These are phyloP conservation scores for Peribolospora baueri DNA, from an alignment of 768 basidiomycete species.

Conservation along the genomic window DNA sequence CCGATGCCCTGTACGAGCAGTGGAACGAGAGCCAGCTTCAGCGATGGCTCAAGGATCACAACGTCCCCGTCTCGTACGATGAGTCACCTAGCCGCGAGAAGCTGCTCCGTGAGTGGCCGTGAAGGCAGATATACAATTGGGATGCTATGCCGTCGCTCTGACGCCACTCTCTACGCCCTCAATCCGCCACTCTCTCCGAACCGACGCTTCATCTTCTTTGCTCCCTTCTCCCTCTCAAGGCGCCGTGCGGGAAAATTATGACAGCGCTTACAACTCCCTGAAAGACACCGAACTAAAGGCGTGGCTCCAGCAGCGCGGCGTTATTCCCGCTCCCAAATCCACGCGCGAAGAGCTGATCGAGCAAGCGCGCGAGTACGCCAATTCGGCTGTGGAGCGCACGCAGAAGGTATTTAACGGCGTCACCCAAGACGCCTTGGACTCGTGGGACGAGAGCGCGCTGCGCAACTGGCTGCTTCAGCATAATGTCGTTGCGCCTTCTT, in stretches of 20 bases:
- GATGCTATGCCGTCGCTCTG: too few relatives aligned
- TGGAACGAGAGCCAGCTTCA: slow-evolving; percentile 46
- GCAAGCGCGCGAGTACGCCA: slow-evolving; percentile 26
- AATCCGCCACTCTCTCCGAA: background rate
- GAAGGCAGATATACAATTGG: too few relatives aligned
- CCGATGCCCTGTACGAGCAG: background rate
- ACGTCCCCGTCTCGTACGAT: slow-evolving; percentile 25
- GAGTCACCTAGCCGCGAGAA: too few relatives aligned
- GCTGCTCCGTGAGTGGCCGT: too few relatives aligned
- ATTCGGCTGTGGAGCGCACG: slow-evolving; percentile 38
- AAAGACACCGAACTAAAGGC: slow-evolving; percentile 6
- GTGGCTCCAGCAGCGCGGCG: slow-evolving; percentile 6
- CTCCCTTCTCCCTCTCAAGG: slow-evolving; percentile 11
- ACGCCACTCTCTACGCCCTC: too few relatives aligned
- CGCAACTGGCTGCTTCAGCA: slow-evolving; percentile 66
- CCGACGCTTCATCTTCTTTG: slow-evolving; percentile 21
- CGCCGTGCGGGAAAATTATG: slow-evolving; percentile 17
- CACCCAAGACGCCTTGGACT: slow-evolving; percentile 3
- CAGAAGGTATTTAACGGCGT: slow-evolving; percentile 35
- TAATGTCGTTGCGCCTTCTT: slow-evolving; percentile 58
- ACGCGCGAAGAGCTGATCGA: slow-evolving; percentile 7
- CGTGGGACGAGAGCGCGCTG: slow-evolving; percentile 61
- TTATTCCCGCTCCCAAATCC: slow-evolving; percentile 7
- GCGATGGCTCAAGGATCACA: slow-evolving; percentile 44
- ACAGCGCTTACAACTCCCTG: slow-evolving; percentile 16